phyloP scores from a whole-genome alignment of 2,329 filamentous ascomycete genomes.

The Leptographium flavum region DNA sequence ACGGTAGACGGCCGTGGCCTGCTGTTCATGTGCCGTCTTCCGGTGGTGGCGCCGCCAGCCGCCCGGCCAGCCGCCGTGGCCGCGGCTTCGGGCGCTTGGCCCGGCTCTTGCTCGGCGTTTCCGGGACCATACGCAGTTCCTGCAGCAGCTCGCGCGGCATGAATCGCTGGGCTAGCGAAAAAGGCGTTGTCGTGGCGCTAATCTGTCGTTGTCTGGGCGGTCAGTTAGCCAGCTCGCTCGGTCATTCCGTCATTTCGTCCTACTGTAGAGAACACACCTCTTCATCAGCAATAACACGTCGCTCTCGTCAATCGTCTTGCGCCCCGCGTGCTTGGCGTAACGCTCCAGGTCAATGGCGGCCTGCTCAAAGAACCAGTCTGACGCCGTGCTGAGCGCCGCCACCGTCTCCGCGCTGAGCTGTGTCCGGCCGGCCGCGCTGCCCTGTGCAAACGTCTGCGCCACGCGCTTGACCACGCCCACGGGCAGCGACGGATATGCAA shows the following conservation, averaged over 20 bases:
- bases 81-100: slow-evolving; percentile 13
- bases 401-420: slow-evolving; percentile 63
- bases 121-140: slow-evolving; percentile 59
- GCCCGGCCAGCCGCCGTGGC: neutral
- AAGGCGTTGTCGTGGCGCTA: slow-evolving; percentile 56
- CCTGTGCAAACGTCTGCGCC: slow-evolving; percentile 55
- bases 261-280: slow-evolving; percentile 58
- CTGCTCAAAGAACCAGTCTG: slow-evolving; percentile 89
- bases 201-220: slow-evolving; percentile 60
- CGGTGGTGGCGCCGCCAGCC: slow-evolving; percentile 11
- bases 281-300: slow-evolving; percentile 73
- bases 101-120: slow-evolving; percentile 34
- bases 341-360: slow-evolving; percentile 63
- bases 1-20: neutral
- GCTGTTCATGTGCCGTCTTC: slow-evolving; percentile 2
- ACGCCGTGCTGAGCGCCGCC: slow-evolving; percentile 61
- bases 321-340: slow-evolving; percentile 68
- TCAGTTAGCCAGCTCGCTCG: slow-evolving; percentile 9
- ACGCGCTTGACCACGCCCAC: slow-evolving; percentile 58
- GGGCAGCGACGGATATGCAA: slow-evolving; percentile 63
- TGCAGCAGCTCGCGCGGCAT: slow-evolving; percentile 72
- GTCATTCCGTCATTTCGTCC: neutral
- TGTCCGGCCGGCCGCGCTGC: slow-evolving; percentile 48
- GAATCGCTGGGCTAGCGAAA: slow-evolving; percentile 72
- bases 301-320: slow-evolving; percentile 74